Evolutionary conservation across 1,284 basidiomycete genomes (phyloP).

Genomic region (Boletus sp.): DNA sequence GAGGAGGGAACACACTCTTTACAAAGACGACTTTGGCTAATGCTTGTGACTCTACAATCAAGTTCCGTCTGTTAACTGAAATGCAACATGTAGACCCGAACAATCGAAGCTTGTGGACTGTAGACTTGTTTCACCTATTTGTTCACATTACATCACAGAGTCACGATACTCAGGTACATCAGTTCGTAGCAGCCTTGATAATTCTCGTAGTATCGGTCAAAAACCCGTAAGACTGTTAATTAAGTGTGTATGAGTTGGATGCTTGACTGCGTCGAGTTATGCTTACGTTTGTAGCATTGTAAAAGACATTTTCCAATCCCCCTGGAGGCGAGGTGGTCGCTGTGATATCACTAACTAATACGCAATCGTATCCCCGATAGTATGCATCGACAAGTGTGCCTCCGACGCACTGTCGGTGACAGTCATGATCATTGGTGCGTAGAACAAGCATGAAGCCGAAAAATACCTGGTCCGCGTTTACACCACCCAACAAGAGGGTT

Average conservation of each 20-base stretch:
- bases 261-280: not conserved
- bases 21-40: not conserved
- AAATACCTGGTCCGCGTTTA: constrained; percentile 63
- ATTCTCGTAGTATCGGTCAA: constrained; percentile 49
- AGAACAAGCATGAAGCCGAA: not conserved
- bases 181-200: constrained; percentile 16
- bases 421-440: not conserved
- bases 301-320: constrained; percentile 54
- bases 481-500: constrained; percentile 60
- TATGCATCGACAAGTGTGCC: constrained; percentile 64
- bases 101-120: not conserved
- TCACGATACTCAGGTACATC: not conserved
- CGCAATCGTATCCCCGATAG: constrained; percentile 59
- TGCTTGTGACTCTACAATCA: constrained; percentile 1
- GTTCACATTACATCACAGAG: not conserved
- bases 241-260: constrained; percentile 7
- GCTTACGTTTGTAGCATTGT: constrained; percentile 54
- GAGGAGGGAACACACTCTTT: not conserved
- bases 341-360: constrained; percentile 53
- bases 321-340: constrained; percentile 61
- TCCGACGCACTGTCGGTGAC: constrained; percentile 49
- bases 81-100: not conserved
- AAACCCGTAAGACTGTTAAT: constrained; percentile 53
- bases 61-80: constrained; percentile 7
- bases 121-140: not conserved